These are phyloP conservation scores for Geosmithia flava DNA, from an alignment of 2,329 filamentous ascomycete genomes.

Conservation along the genomic window DNA sequence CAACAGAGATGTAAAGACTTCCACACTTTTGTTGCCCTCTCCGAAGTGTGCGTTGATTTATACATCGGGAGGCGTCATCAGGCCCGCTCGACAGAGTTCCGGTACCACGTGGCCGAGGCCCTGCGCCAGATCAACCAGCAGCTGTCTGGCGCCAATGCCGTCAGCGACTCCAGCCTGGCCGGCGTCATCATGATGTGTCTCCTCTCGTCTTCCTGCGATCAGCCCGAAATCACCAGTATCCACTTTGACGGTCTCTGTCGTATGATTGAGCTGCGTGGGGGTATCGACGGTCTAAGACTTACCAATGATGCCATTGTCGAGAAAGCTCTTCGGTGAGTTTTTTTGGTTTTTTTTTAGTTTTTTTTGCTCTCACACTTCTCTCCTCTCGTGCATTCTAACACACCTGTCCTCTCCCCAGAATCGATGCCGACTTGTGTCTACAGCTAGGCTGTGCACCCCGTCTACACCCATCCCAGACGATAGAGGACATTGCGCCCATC, in stretches of 20 bases:
- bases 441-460: conserved; percentile 1
- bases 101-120: conserved; percentile 10
- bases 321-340: conserved; percentile 4
- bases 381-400: too few species aligned
- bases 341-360: not conserved
- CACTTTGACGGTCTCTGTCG: conserved; percentile 15
- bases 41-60: conserved; percentile 2
- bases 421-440: conserved; percentile 5
- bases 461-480: conserved; percentile 2
- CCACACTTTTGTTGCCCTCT: conserved; percentile 13
- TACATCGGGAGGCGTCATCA: not conserved
- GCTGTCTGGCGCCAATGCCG: conserved; percentile 9
- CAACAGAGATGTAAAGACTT: conserved; percentile 9
- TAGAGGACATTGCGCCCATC: conserved; percentile 3
- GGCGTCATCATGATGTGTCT: conserved; percentile 12
- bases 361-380: not conserved
- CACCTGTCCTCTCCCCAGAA: too few species aligned
- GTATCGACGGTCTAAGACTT: conserved; percentile 8
- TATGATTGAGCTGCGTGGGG: conserved; percentile 17
- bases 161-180: conserved; percentile 14
- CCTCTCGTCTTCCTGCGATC: conserved; percentile 11
- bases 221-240: conserved; percentile 10
- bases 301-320: conserved; percentile 2
- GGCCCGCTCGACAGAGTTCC: conserved; percentile 6
- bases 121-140: conserved; percentile 15